Base-by-base conservation (phyloP, 176 grass and related monocot genomes). In the Oryza glaberrima region DNA sequence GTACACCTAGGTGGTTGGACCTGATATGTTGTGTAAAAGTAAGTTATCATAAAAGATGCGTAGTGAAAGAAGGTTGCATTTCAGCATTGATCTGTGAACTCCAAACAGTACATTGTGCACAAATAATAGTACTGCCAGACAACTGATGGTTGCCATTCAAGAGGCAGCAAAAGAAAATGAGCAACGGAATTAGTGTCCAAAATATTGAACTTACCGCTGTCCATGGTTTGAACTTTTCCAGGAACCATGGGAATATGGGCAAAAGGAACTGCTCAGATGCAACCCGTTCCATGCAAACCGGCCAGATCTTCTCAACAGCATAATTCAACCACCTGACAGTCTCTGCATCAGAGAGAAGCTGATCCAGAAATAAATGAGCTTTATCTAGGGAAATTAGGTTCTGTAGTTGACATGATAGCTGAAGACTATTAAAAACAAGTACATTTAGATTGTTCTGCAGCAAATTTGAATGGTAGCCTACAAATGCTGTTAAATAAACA, bases 161-260 rank as follows among this genome's bases (percentile, higher is more conserved):
- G 22, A 44, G 9, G 65, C 19, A 52, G 19, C 28, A 56, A 9
- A 64, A n/a, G n/a, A 77, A 26, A 56, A 84, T 44, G 20, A 61
- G 56, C 9, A 84, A 41, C 41, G 48, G 12, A 74, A 63, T 61
- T 9, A 16, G 41, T 72, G 46, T 19, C 46, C 11, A 66, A 81
- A 34, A 36, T 56, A 19, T 56, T 22, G 48, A 74, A 73, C 88
- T 85, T 97, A 99, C 96, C 7, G 86, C 91, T 5, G 96, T 96
- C 96, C 96, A 99, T 51, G 96, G 96, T 82, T 99, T 99, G 86
- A 94, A 99, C 78, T 99, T 99, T 34, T 94, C 90, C 48, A 99
- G 83, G 58, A 99, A 99, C 96, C 96, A 99, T 17, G 96, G 96
- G 72, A 99, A 85, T 80, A 99, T 94, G 11, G 96, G 96, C 86